A percentile compares a stretch with the other conserved stretches of the same genome.
These are phyloP conservation scores for Laguncularia racemosa DNA, from an alignment of 345 rosid species.

Conservation along the genomic window DNA sequence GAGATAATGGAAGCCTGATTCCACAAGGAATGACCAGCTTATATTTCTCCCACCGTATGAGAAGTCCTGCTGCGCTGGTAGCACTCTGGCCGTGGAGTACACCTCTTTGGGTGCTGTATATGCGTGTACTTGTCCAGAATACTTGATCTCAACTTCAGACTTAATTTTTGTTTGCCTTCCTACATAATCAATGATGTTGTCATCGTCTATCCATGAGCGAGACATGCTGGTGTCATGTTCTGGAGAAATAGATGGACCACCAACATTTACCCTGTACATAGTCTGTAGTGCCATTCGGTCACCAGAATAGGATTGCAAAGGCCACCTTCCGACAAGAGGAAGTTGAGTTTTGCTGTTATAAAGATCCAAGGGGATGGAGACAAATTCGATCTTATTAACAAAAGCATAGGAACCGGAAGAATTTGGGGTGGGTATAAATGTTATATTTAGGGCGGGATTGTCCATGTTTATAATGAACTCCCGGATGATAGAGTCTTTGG, in stretches of 20 bases:
- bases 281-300: conserved; percentile 9
- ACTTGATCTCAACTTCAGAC: neutral
- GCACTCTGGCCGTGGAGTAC: conserved; percentile 17
- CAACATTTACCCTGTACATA: conserved; percentile 19
- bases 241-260: conserved; percentile 2
- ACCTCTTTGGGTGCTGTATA: conserved; percentile 20
- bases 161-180: neutral
- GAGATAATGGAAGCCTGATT: conserved; percentile 23
- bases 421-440: conserved; percentile 9
- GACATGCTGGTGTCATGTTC: conserved; percentile 18
- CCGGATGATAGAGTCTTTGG: neutral
- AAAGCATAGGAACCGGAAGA: conserved; percentile 17
- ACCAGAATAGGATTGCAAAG: neutral
- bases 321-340: too few species aligned
- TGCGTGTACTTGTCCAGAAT: conserved; percentile 8
- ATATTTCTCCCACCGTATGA: too few species aligned
- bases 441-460: conserved; percentile 5
- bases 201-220: conserved; percentile 18
- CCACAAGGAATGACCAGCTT: conserved; percentile 22
- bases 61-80: neutral
- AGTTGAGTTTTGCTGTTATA: neutral
- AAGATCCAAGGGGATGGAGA: conserved; percentile 20
- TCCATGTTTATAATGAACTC: conserved; percentile 14
- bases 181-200: neutral
- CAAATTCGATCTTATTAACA: conserved; percentile 25